phyloP scores from a whole-genome alignment of 495 filamentous ascomycete species.

The Penicillium manginii region DNA sequence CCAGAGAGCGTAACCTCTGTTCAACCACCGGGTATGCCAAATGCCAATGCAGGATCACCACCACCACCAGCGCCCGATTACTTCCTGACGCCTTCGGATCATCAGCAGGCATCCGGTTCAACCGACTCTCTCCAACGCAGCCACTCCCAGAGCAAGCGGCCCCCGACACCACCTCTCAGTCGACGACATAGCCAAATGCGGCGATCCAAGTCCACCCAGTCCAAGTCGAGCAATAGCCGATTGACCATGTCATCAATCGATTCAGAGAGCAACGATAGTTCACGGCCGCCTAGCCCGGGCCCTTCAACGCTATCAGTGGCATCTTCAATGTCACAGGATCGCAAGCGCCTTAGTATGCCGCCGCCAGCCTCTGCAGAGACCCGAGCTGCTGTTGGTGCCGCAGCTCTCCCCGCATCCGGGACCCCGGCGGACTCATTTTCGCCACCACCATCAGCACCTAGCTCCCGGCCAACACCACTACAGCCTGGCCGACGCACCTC shows the following conservation, averaged over 20 bases:
- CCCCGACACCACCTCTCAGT: slow-evolving; percentile 54
- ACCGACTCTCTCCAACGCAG: slow-evolving; percentile 41
- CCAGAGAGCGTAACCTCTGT: slow-evolving; percentile 26
- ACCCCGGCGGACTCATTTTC: slow-evolving; percentile 15
- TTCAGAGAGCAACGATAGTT: slow-evolving; percentile 30
- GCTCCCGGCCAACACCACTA: slow-evolving; percentile 8
- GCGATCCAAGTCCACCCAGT: slow-evolving; percentile 41
- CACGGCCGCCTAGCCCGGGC: slow-evolving; percentile 40
- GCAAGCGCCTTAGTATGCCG: slow-evolving; percentile 32
- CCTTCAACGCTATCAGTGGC: slow-evolving; percentile 19
- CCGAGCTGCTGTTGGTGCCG: not conserved
- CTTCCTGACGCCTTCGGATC: slow-evolving; percentile 25
- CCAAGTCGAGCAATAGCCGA: slow-evolving; percentile 38
- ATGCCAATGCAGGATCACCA: slow-evolving; percentile 57
- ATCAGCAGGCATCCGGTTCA: slow-evolving; percentile 17
- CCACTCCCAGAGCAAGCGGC: slow-evolving; percentile 46
- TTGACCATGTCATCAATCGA: slow-evolving; percentile 32
- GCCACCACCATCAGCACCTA: slow-evolving; percentile 6
- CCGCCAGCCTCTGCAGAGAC: slow-evolving; percentile 23
- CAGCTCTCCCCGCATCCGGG: slow-evolving; percentile 3
- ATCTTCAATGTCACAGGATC: slow-evolving; percentile 18
- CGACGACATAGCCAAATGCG: slow-evolving; percentile 54
- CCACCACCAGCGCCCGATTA: slow-evolving; percentile 46
- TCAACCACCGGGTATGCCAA: slow-evolving; percentile 32
- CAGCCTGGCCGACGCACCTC: slow-evolving; percentile 25